A percentile compares a stretch with the other conserved stretches of the same genome.
These are phyloP conservation scores for Gyromitra esculenta DNA, from an alignment of 2,329 filamentous ascomycete species.

Conservation along the genomic window DNA sequence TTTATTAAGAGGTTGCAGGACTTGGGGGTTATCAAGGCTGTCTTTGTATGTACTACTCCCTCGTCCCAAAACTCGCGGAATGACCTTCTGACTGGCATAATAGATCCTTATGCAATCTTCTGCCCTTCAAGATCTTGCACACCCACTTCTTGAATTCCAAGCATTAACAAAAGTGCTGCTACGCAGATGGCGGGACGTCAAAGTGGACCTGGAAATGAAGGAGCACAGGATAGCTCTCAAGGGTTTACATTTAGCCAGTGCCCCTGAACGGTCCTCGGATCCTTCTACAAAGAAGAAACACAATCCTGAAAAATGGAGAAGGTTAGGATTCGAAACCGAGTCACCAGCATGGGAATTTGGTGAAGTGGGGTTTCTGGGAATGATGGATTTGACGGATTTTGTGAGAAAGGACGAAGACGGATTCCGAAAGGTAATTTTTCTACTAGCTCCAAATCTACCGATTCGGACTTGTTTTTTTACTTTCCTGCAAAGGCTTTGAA, in stretches of 20 bases:
- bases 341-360: constrained; percentile 87
- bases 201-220: constrained; percentile 82
- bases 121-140: constrained; percentile 86
- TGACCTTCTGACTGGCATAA: constrained; percentile 22
- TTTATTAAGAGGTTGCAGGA: constrained; percentile 95
- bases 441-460: background rate
- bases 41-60: constrained; percentile 65
- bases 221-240: constrained; percentile 90
- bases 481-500: background rate
- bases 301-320: constrained; percentile 90
- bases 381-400: constrained; percentile 97
- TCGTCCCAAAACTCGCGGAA: too few relatives aligned
- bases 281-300: constrained; percentile 68
- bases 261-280: constrained; percentile 66
- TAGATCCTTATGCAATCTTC: constrained; percentile 91
- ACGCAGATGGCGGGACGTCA: constrained; percentile 85
- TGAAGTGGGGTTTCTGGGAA: constrained; percentile 84
- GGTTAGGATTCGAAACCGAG: constrained; percentile 90
- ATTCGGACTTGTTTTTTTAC: background rate
- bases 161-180: constrained; percentile 86
- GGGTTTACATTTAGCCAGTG: constrained; percentile 83
- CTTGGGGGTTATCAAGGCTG: constrained; percentile 88
- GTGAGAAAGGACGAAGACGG: constrained; percentile 90
- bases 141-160: constrained; percentile 92
- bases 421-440: constrained; percentile 78